Base-by-base conservation (phyloP, 805 yeast genomes). In the Kuraishia cidri region DNA sequence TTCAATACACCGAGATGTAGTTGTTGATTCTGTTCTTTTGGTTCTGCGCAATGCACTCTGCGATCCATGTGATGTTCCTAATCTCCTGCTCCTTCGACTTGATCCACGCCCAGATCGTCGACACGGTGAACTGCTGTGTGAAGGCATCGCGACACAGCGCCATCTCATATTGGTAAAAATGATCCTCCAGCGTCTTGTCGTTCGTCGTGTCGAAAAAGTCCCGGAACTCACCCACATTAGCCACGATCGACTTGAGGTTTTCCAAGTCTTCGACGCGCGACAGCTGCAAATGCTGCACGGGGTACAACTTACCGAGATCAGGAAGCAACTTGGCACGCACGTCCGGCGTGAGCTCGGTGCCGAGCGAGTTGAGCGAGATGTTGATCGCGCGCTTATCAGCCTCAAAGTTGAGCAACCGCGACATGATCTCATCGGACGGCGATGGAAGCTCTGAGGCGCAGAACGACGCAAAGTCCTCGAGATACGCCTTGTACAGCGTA, bases 11-110 rank as follows among this genome's bases (percentile, higher is more conserved):
- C 28, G 94, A 66, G 39, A 94, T 87, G 56, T 87, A 94, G 56
- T 84, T 85, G 47, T 81, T 79, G 44, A 92, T 85, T 57, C 96
- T 75, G 53, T 85, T 94, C 64, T 87, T 85, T 68, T 92, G 99
- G 55, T 87, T 88, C 59, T 94, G 98, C 21, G 97, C 96, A 63
- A 92, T 92, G 66, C 99, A 92, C 64, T 92, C 99, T 31, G 97
- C 95, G 36, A 92, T 90, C 99, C 99, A 92, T n/a, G 97, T 86
- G 44, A 92, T 81, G 56, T 92, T 92, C 60, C 98, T 75, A 38
- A 94, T 76, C 59, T 92, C 99, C 61, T 94, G 98, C 60, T 92
- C 98, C 51, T 82, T 83, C 12, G 95, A 80, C 59, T 86, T 82
- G 52, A 94, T 72, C 94, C 96, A 92, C 5, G 96, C 95, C 92